These are phyloP conservation scores for Corynespora cassiicola DNA, from an alignment of 2,329 filamentous ascomycete genomes.

Conservation along the genomic window DNA sequence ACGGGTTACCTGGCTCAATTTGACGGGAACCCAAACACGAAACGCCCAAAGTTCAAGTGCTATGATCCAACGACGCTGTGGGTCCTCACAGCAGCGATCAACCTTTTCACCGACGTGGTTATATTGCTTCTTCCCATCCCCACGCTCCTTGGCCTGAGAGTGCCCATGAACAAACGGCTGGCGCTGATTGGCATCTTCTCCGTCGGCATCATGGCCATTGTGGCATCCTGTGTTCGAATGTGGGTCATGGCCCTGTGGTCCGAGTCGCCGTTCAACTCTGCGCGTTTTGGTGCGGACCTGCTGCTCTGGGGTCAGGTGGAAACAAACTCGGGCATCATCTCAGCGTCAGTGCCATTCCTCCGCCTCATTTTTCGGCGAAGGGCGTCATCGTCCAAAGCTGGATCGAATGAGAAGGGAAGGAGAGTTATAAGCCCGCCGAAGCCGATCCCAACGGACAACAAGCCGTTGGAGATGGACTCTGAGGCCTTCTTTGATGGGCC, in stretches of 20 bases:
- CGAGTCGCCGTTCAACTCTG: conserved; percentile 44
- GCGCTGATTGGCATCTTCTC: conserved; percentile 54
- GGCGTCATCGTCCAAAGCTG: conserved; percentile 12
- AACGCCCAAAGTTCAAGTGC: conserved; percentile 30
- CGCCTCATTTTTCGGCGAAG: conserved; percentile 45
- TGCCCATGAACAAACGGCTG: conserved; percentile 57
- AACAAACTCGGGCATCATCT: conserved; percentile 55
- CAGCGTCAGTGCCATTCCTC: conserved; percentile 53
- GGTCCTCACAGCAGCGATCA: conserved; percentile 47
- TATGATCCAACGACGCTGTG: conserved; percentile 39
- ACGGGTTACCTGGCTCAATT: conserved; percentile 39
- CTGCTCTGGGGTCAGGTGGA: conserved; percentile 57
- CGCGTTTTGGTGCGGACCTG: conserved; percentile 43
- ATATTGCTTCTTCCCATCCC: conserved; percentile 55
- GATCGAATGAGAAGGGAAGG: no score
- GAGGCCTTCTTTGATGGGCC: conserved; percentile 24
- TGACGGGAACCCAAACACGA: conserved; percentile 24
- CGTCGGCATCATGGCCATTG: conserved; percentile 42
- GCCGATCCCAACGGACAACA: conserved; percentile 12
- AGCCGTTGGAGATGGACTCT: conserved; percentile 26
- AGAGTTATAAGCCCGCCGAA: conserved; percentile 20
- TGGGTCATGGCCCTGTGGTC: conserved; percentile 45
- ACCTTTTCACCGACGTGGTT: conserved; percentile 50
- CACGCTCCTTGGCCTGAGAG: conserved; percentile 54
- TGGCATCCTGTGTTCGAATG: conserved; percentile 43